These are phyloP conservation scores for Xylaria arbuscula DNA, from an alignment of 2,329 filamentous ascomycete species.

Conservation along the genomic window DNA sequence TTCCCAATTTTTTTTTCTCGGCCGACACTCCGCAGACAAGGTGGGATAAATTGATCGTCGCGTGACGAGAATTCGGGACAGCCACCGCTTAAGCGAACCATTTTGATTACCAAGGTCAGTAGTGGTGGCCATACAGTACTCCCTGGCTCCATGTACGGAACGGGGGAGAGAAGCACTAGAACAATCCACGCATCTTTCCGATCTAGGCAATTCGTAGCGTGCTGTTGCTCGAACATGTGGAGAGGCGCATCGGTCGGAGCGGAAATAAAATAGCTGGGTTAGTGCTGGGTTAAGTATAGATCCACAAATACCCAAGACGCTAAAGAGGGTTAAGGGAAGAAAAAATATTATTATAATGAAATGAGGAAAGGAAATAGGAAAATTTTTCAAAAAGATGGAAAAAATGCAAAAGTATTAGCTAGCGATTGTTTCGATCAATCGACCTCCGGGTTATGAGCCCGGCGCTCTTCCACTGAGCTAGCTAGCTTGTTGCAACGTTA, in stretches of 20 bases:
- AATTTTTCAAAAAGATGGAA: neutral
- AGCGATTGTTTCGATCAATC: constrained; percentile 52
- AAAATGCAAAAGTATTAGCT: constrained; percentile 29
- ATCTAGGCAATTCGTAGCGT: constrained; percentile 18
- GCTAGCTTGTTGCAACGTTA: constrained; percentile 31
- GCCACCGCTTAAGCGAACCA: constrained; percentile 10
- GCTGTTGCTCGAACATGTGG: constrained; percentile 7
- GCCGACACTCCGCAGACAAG: constrained; percentile 1
- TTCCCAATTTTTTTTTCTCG: neutral
- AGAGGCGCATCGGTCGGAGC: neutral
- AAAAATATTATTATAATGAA: constrained; percentile 4
- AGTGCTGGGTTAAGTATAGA: neutral
- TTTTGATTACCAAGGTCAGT: constrained; percentile 1
- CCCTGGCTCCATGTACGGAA: neutral
- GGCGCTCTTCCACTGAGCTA: constrained; percentile 50
- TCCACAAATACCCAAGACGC: neutral
- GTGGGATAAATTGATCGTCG: constrained; percentile 14
- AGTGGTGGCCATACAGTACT: neutral
- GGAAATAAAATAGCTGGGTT: neutral
- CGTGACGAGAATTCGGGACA: constrained; percentile 22
- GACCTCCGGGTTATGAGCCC: constrained; percentile 53
- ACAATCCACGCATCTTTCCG: neutral
- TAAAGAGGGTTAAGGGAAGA: neutral
- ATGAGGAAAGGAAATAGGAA: neutral
- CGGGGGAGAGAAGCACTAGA: neutral